Evolutionary conservation across 306 rosid species (phyloP).

Genomic region (Medicago arabica): DNA sequence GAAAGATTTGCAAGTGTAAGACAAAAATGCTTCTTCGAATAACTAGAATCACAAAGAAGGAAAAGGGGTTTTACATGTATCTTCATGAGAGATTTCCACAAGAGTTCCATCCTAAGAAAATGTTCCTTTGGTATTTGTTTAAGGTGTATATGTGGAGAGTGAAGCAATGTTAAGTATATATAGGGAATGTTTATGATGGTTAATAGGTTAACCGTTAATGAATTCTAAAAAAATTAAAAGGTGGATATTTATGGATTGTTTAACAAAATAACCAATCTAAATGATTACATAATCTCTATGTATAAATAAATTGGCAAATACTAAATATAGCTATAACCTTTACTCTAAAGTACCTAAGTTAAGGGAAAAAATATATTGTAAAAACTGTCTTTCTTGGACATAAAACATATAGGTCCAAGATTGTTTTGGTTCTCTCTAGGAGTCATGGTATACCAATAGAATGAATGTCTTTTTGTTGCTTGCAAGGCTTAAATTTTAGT

Average conservation of each 20-base stretch:
- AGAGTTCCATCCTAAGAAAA: slow-evolving; percentile 44
- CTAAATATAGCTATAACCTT: slow-evolving; percentile 21
- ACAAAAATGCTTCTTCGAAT: slow-evolving; percentile 8
- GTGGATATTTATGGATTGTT: not conserved
- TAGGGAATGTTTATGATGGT: slow-evolving; percentile 35
- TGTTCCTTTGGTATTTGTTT: slow-evolving; percentile 42
- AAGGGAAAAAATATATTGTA: slow-evolving; percentile 1
- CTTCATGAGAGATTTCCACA: slow-evolving; percentile 45
- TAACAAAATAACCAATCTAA: slow-evolving; percentile 24
- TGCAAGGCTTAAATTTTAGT: slow-evolving; percentile 44
- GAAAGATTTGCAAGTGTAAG: not conserved
- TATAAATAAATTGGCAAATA: slow-evolving; percentile 24
- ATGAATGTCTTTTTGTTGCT: slow-evolving; percentile 25
- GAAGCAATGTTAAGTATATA: slow-evolving; percentile 41
- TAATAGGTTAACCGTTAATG: slow-evolving; percentile 12
- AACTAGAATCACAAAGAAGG: slow-evolving; percentile 23
- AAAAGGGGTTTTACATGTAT: slow-evolving; percentile 35
- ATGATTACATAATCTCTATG: not conserved
- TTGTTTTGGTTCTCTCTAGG: slow-evolving; percentile 34
- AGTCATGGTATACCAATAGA: slow-evolving; percentile 31
- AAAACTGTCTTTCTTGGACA: not conserved
- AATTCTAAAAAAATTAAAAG: slow-evolving; percentile 33
- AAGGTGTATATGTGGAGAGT: slow-evolving; percentile 29
- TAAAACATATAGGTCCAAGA: slow-evolving; percentile 8
- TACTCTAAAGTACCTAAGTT: not conserved